These are phyloP conservation scores for Aulographum hederae DNA, from an alignment of 2,329 filamentous ascomycete species.

Conservation along the genomic window DNA sequence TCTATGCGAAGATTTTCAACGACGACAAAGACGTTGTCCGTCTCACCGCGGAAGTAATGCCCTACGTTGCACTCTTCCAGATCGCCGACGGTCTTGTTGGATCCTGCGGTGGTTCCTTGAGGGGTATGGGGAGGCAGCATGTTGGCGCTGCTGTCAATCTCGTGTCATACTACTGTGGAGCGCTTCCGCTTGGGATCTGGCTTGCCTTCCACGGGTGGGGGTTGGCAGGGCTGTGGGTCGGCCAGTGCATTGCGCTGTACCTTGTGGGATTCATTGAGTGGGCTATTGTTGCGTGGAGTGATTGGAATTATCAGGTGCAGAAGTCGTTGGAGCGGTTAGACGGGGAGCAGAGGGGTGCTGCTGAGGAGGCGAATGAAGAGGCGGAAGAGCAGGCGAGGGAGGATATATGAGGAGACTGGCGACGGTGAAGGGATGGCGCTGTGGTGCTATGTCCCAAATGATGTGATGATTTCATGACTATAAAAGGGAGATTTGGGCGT, in stretches of 20 bases:
- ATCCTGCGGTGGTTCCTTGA: slow-evolving; percentile 59
- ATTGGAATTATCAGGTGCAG: slow-evolving; percentile 58
- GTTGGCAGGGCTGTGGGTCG: slow-evolving; percentile 62
- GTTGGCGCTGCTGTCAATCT: slow-evolving; percentile 69
- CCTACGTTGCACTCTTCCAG: slow-evolving; percentile 76
- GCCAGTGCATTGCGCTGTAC: slow-evolving; percentile 55
- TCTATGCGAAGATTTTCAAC: slow-evolving; percentile 68
- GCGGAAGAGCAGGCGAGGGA: too few relatives aligned
- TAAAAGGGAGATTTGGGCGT: too few relatives aligned
- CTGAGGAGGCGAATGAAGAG: too few relatives aligned
- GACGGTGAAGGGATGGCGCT: too few relatives aligned
- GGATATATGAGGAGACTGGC: too few relatives aligned
- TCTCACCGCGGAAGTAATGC: slow-evolving; percentile 62
- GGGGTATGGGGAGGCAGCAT: slow-evolving; percentile 77
- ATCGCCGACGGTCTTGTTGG: slow-evolving; percentile 69
- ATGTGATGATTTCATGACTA: too few relatives aligned
- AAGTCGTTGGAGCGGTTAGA: slow-evolving; percentile 58
- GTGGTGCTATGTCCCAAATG: too few relatives aligned
- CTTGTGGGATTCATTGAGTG: slow-evolving; percentile 64
- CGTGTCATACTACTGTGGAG: slow-evolving; percentile 67
- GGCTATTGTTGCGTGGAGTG: slow-evolving; percentile 57
- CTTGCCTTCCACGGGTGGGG: slow-evolving; percentile 80
- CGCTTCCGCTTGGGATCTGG: slow-evolving; percentile 64
- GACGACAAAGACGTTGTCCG: slow-evolving; percentile 52
- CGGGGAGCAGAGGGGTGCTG: slow-evolving; percentile 9